Percentiles rank a stretch among this genome's conserved stretches.
phyloP scores from a whole-genome alignment of 2,329 filamentous ascomycete species.

The Stagonosporopsis cucurbitacearum region DNA sequence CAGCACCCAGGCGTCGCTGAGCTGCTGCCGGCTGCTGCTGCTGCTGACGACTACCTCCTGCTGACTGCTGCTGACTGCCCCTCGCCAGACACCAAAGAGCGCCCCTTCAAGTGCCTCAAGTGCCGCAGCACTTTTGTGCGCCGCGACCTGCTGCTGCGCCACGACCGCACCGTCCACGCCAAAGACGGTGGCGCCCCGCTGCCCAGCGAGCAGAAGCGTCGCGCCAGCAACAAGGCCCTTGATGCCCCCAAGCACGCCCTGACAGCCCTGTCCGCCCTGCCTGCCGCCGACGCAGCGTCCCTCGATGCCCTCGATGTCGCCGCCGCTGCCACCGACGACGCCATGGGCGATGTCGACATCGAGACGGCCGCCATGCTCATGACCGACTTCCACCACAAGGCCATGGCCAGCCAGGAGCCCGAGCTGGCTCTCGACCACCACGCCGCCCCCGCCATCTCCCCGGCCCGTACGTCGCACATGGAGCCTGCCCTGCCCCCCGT shows the following conservation, averaged over 20 bases:
- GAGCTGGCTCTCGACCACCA: constrained; percentile 60
- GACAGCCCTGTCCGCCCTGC: constrained; percentile 71
- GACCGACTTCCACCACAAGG: constrained; percentile 97
- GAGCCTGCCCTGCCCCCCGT: constrained; percentile 73
- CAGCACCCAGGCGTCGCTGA: too few relatives aligned
- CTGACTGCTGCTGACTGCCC: constrained; percentile 48
- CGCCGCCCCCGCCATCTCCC: constrained; percentile 73
- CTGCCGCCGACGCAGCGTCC: constrained; percentile 80
- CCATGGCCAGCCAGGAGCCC: constrained; percentile 73
- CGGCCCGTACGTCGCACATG: constrained; percentile 73
- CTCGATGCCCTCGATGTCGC: constrained; percentile 92
- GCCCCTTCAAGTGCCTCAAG: constrained; percentile 98
- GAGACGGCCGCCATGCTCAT: constrained; percentile 99
- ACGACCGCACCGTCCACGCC: constrained; percentile 97
- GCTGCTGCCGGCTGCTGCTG: constrained; percentile 21
- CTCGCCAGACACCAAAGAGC: constrained; percentile 89
- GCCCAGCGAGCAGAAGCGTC: constrained; percentile 91
- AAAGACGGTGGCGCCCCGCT: constrained; percentile 95
- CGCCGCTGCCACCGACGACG: constrained; percentile 83
- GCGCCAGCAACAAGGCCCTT: constrained; percentile 72
- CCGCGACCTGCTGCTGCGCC: constrained; percentile 91
- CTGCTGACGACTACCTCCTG: too few relatives aligned
- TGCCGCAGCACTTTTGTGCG: constrained; percentile 98
- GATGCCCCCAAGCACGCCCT: constrained; percentile 58
- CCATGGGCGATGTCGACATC: constrained; percentile 93